Base-by-base conservation (phyloP, 1,284 basidiomycete species). In the Porogramme epimiltina region DNA sequence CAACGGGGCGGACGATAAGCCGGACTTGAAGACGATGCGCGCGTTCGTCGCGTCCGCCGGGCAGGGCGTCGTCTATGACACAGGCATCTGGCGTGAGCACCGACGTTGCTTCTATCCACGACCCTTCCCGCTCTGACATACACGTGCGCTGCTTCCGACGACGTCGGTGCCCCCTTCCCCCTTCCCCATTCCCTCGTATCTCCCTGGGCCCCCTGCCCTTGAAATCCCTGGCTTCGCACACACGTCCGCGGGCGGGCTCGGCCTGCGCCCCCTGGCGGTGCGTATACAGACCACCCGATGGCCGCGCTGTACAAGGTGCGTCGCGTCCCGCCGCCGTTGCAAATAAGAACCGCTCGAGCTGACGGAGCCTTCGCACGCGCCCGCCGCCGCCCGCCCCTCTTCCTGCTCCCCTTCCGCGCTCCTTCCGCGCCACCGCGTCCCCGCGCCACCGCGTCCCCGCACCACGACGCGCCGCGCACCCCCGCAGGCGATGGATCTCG, bases 41-140 rank as follows among this genome's bases (percentile, higher is more conserved):
- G 93, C 92, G 4, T 98, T 97, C 70, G 64, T 89, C 42, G 93
- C 91, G 0, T 85, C 77, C 38, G 77, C 82, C 4, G 80, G 82
- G 1, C 95, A 98, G 67, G 93, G 93, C 0, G 83, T 98, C 42
- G 81, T 89, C 20, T 97, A 95, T 67, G 75, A 85, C 56, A 80
- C 78, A 3, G 91, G 84, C 10, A 75, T 93, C 44, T 98, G 95
- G 95, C 94, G 93, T 92, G 38, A 58, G 61, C 28, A 6, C 28
- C 13, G 8, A 31, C 6, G 13, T 31, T 31, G 6, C 13, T 31
- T 31, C 28, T 6, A 31, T 31, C 13, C 8, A 31, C 28, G 8
- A 8, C 28, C 28, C 28, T 31, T 13, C 13, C 13, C 8, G 13
- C 28, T 31, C 28, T 31, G 28, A 31, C 13, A 31, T 13, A 13